Conservation (phyloP, 768 basidiomycete genomes). For the Gyrodon lividus region DNA sequence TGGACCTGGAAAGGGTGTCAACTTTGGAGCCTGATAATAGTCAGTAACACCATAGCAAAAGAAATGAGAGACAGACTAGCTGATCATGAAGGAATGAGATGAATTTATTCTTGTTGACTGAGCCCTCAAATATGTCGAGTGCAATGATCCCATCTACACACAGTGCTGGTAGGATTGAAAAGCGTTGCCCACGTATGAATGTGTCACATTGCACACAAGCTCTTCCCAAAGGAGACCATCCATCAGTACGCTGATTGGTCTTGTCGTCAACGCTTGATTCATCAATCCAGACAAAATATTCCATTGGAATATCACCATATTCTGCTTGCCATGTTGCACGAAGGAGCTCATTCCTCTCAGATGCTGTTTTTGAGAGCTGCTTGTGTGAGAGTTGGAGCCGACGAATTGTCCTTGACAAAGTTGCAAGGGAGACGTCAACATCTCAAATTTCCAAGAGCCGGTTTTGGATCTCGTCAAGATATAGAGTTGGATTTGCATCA, state of each 20-base stretch:
- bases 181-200: not conserved
- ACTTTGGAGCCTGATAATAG: conserved; percentile 17
- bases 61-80: not conserved
- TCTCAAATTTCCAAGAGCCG: too few species aligned
- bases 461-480: too few species aligned
- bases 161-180: not conserved
- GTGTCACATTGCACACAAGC: not conserved
- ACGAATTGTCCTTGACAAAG: too few species aligned
- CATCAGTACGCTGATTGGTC: not conserved
- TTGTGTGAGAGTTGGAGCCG: not conserved
- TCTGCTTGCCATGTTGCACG: too few species aligned
- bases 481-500: too few species aligned
- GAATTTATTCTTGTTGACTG: not conserved
- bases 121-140: not conserved
- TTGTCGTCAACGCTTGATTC: not conserved
- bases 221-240: too few species aligned
- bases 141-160: not conserved
- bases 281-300: not conserved
- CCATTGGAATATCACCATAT: not conserved
- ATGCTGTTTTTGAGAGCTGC: too few species aligned
- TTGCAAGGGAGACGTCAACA: too few species aligned
- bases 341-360: too few species aligned
- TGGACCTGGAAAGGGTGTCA: conserved; percentile 37
- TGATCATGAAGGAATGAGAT: not conserved
- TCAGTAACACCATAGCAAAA: not conserved